Conservation (phyloP, 179 eudicot species). For the Corrigiola litoralis region DNA sequence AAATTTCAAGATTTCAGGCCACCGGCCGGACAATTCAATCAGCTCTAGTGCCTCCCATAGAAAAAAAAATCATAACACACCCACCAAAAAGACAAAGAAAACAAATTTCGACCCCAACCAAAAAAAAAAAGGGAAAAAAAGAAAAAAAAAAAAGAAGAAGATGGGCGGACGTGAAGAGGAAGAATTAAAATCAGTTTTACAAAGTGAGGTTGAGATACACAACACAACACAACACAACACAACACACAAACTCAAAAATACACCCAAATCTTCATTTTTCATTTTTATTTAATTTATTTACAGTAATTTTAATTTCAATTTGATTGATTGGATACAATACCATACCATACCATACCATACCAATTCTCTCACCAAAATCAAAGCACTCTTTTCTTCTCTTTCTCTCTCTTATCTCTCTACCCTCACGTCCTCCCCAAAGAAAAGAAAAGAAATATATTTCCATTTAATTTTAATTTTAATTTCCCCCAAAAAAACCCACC, state of each 20-base stretch:
- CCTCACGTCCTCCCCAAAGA: not conserved
- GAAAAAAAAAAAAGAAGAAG: not conserved
- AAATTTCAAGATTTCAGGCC: too few relatives aligned
- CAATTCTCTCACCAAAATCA: slow-evolving; percentile 31
- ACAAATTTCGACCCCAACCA: not conserved
- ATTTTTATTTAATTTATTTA: too few relatives aligned
- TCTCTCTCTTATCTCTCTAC: slow-evolving; percentile 18
- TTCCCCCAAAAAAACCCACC: not conserved
- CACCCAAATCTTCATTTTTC: too few relatives aligned
- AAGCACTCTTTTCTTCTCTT: slow-evolving; percentile 4
- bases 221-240: not conserved
- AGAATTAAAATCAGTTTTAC: slow-evolving; percentile 18
- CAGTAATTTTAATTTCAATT: too few relatives aligned
- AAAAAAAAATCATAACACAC: too few relatives aligned
- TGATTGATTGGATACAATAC: too few relatives aligned
- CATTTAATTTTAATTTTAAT: too few relatives aligned
- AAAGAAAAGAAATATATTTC: not conserved
- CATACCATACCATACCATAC: slow-evolving; percentile 3
- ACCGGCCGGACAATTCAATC: too few relatives aligned
- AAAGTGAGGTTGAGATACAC: slow-evolving; percentile 9
- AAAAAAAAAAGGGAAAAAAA: not conserved
- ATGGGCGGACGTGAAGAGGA: slow-evolving; percentile 47
- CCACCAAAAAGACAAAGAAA: too few relatives aligned
- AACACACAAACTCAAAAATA: too few relatives aligned
- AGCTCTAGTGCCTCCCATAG: too few relatives aligned